Evolutionary conservation across 306 rosid species (phyloP).

Genomic region (Vigna hirtella): DNA sequence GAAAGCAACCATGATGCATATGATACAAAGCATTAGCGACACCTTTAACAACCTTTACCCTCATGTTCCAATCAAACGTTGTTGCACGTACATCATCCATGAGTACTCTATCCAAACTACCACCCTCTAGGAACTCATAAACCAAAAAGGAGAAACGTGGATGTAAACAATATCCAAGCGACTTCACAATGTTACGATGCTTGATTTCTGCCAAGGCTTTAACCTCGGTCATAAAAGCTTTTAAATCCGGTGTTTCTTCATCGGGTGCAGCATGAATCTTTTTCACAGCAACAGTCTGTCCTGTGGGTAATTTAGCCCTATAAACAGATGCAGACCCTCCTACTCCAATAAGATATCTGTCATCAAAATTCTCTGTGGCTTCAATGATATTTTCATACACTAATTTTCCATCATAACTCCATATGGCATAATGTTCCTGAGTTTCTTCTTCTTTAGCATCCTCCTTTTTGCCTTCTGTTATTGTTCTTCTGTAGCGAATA

Average conservation of each 20-base stretch:
- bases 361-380: slow-evolving; percentile 28
- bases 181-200: slow-evolving; percentile 39
- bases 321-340: slow-evolving; percentile 27
- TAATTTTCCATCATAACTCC: slow-evolving; percentile 24
- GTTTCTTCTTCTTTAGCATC: slow-evolving; percentile 2
- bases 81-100: not conserved
- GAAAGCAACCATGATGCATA: slow-evolving; percentile 34
- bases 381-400: slow-evolving; percentile 13
- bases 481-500: not conserved
- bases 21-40: slow-evolving; percentile 33
- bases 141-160: slow-evolving; percentile 5
- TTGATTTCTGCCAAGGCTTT: slow-evolving; percentile 18
- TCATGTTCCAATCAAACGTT: slow-evolving; percentile 27
- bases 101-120: slow-evolving; percentile 29
- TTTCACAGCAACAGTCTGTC: slow-evolving; percentile 31
- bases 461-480: not conserved
- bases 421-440: not conserved
- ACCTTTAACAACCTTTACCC: slow-evolving; percentile 31
- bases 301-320: slow-evolving; percentile 11
- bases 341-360: slow-evolving; percentile 9
- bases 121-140: slow-evolving; percentile 33
- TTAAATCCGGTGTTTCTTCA: not conserved
- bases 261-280: not conserved
- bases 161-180: slow-evolving; percentile 10
- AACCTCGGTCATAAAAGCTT: slow-evolving; percentile 6